These are phyloP conservation scores for Aspergillus calidoustus DNA, from an alignment of 2,329 filamentous ascomycete genomes.

Conservation along the genomic window DNA sequence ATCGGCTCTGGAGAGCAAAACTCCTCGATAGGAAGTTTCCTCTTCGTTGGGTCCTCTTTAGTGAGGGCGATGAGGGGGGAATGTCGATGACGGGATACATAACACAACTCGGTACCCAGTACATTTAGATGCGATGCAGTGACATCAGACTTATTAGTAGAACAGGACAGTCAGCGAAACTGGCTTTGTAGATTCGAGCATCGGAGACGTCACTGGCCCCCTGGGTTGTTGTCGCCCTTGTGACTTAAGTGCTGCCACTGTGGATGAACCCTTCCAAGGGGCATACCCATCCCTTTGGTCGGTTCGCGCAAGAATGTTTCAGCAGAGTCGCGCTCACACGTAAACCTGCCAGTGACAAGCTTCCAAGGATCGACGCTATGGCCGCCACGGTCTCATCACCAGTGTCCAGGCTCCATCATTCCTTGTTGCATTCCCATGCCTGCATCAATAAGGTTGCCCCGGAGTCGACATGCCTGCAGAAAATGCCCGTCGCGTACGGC, in stretches of 20 bases:
- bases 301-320: not conserved
- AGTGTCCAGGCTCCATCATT: slow-evolving; percentile 17
- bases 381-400: no score
- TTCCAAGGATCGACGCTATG: no score
- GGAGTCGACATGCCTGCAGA: slow-evolving; percentile 16
- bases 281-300: slow-evolving; percentile 6
- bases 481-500: not conserved
- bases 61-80: slow-evolving; percentile 71
- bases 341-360: not conserved
- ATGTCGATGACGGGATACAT: slow-evolving; percentile 73
- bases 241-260: not conserved
- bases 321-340: not conserved
- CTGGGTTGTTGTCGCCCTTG: not conserved
- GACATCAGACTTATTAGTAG: not conserved
- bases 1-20: slow-evolving; percentile 67
- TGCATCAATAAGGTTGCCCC: not conserved
- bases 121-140: not conserved
- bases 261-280: not conserved
- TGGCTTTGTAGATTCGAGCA: not conserved
- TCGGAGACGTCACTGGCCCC: not conserved
- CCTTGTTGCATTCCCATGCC: slow-evolving; percentile 23
- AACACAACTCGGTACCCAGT: not conserved
- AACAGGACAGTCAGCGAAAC: not conserved
- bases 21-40: slow-evolving; percentile 72
- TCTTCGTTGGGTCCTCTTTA: slow-evolving; percentile 71